These are phyloP conservation scores for Nyctanthes arbortristis DNA, from an alignment of 257 asterid species.

Conservation along the genomic window DNA sequence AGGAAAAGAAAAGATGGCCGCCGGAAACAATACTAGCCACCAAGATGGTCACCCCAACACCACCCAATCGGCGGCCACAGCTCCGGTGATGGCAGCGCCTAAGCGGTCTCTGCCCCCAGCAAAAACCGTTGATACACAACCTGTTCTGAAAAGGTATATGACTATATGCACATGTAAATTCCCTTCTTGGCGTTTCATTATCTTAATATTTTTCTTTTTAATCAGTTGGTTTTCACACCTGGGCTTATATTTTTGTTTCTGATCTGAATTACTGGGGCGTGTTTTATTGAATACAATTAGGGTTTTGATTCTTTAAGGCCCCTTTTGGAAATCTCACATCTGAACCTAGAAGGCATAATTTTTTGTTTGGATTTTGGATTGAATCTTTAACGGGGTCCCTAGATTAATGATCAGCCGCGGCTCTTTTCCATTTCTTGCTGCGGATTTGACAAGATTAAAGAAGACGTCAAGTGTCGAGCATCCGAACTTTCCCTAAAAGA, in stretches of 20 bases:
- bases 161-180: too few relatives aligned
- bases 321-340: background rate
- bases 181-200: background rate
- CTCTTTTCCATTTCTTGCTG: too few relatives aligned
- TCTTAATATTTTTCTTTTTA: background rate
- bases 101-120: slow-evolving; percentile 34
- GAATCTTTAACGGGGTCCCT: too few relatives aligned
- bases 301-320: background rate
- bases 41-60: too few relatives aligned
- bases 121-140: slow-evolving; percentile 36
- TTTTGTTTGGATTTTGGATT: background rate
- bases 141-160: slow-evolving; percentile 15
- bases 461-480: too few relatives aligned
- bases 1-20: slow-evolving; percentile 40
- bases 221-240: background rate
- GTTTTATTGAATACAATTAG: background rate
- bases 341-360: background rate
- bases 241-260: background rate
- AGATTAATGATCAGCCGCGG: too few relatives aligned
- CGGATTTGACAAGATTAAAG: too few relatives aligned
- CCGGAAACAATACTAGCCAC: slow-evolving; percentile 45
- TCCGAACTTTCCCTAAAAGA: too few relatives aligned
- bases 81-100: slow-evolving; percentile 22
- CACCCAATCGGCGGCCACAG: slow-evolving; percentile 41
- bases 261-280: background rate